Evolutionary conservation across 768 basidiomycete genomes (phyloP), one percentile per base, ranked within the genome.

Genomic region (Lactarius evosmus): DNA sequence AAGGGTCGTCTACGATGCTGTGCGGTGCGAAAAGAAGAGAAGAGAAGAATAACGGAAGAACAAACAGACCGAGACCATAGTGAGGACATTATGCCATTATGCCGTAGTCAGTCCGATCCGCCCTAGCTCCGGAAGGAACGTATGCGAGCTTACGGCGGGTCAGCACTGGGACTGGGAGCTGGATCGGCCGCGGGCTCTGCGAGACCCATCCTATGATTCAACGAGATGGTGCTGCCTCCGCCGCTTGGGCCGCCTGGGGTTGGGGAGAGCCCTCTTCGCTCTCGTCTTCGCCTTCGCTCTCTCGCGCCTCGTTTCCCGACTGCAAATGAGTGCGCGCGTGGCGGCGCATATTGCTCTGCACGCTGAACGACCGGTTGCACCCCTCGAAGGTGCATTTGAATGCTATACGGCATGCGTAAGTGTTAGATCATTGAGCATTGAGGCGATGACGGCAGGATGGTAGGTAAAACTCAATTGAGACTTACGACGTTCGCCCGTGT

Each of bases 331-430:
- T 86, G 60, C 90, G 85, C 63, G 89, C 85, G 73, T 93, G 91
- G 62, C 91, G 81, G 66, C 91, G 87, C 91, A 93, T 93, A 77
- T 93, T 93, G 74, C 89, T 91, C 71, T 91, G 84, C 56, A 92
- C 91, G 71, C 89, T 91, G 75, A 93, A 93, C 72, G 86, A 85
- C 50, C 90, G 86, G 7, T 87, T 87, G 75, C 91, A 93, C 63
- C 83, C 83, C 67, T 86, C 83, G 58, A 85, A 82, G 19, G 90
- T 85, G 72, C 91, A 93, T 50, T 81, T 77, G 75, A 88, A 91
- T 9, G 91, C 91, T 92, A 72, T 62, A 65, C 52, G 62, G 53
- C 53, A 58, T 16, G 19, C 3, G 17, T 27, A 49, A 62, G 67
- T 19, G 50, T 50, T 46, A 66, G 34, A 49, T 25, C 52, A 53